Percentiles rank a stretch among this genome's conserved stretches.
These are phyloP conservation scores for Fusarium dimerum DNA, from an alignment of 2,329 filamentous ascomycete species.

Conservation along the genomic window DNA sequence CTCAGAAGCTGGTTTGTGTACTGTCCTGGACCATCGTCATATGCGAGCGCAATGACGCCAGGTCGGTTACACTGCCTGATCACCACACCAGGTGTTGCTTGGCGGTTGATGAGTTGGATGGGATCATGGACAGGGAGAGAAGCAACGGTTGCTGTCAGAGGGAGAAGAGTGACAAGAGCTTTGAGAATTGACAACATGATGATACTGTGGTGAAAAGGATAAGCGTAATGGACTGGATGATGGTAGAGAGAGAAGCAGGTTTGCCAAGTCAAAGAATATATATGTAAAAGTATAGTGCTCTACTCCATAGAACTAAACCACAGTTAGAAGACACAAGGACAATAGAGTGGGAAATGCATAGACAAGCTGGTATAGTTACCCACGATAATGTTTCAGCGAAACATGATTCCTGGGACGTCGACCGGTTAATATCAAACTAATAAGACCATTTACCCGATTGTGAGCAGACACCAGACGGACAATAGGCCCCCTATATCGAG, in stretches of 20 bases:
- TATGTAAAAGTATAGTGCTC: too few species aligned
- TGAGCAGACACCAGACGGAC: not conserved
- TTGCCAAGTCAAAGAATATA: not conserved
- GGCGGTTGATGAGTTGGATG: constrained; percentile 40
- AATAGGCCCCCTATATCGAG: not conserved
- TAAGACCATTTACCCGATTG: not conserved
- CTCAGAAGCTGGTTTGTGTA: constrained; percentile 53
- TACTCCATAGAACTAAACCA: too few species aligned
- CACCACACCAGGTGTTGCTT: constrained; percentile 42
- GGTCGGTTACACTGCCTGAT: constrained; percentile 47
- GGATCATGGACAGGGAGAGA: constrained; percentile 37
- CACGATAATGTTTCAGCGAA: too few species aligned
- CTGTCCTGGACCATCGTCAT: constrained; percentile 54
- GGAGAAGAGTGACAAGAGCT: constrained; percentile 5
- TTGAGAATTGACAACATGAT: constrained; percentile 14
- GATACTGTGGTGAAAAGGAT: not conserved
- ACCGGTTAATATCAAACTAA: not conserved
- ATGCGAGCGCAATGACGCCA: constrained; percentile 51
- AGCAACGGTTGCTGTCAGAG: constrained; percentile 29
- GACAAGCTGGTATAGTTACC: too few species aligned
- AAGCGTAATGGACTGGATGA: not conserved
- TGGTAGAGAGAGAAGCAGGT: not conserved
- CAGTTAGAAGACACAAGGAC: too few species aligned
- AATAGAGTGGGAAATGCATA: too few species aligned
- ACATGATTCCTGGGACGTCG: too few species aligned